Evolutionary conservation across 148 eudicot species (phyloP).

Genomic region (Hydrangea macrophylla): DNA sequence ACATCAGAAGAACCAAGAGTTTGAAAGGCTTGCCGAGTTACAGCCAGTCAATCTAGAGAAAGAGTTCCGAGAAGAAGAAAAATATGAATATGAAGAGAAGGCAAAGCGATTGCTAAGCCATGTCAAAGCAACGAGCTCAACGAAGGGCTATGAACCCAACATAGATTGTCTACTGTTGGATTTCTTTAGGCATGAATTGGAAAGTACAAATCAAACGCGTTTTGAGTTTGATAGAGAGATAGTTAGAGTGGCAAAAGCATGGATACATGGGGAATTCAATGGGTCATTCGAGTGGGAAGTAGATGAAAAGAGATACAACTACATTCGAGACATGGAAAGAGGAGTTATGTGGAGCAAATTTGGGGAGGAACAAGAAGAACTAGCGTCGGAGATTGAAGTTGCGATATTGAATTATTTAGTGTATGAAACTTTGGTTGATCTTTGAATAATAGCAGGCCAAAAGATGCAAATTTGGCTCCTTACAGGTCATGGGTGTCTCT

Average conservation of each 20-base stretch:
- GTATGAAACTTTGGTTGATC: slow-evolving; percentile 40
- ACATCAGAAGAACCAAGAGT: slow-evolving; percentile 34
- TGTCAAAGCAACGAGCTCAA: slow-evolving; percentile 8
- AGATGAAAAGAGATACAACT: slow-evolving; percentile 24
- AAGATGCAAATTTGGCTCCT: too few species aligned
- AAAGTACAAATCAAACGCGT: not conserved
- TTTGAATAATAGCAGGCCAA: too few species aligned
- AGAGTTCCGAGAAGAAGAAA: slow-evolving; percentile 13
- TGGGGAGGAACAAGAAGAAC: slow-evolving; percentile 33
- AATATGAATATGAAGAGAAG: slow-evolving; percentile 15
- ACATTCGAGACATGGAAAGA: slow-evolving; percentile 40
- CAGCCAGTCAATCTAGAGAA: slow-evolving; percentile 10
- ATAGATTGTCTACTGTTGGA: slow-evolving; percentile 22
- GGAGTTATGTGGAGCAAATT: slow-evolving; percentile 38
- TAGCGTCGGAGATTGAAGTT: slow-evolving; percentile 31
- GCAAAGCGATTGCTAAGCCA: slow-evolving; percentile 18
- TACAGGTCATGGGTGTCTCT: too few species aligned
- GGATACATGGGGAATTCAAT: slow-evolving; percentile 15
- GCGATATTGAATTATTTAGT: slow-evolving; percentile 32
- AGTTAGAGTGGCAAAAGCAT: slow-evolving; percentile 22
- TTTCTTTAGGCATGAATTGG: slow-evolving; percentile 27
- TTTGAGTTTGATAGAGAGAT: slow-evolving; percentile 11
- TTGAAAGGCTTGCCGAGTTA: slow-evolving; percentile 35
- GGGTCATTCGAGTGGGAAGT: slow-evolving; percentile 15
- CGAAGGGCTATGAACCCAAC: not conserved